A percentile compares a stretch with the other conserved stretches of the same genome.
phyloP scores from a whole-genome alignment of 106 monocot species.

The Acanthochlamys bracteata region DNA sequence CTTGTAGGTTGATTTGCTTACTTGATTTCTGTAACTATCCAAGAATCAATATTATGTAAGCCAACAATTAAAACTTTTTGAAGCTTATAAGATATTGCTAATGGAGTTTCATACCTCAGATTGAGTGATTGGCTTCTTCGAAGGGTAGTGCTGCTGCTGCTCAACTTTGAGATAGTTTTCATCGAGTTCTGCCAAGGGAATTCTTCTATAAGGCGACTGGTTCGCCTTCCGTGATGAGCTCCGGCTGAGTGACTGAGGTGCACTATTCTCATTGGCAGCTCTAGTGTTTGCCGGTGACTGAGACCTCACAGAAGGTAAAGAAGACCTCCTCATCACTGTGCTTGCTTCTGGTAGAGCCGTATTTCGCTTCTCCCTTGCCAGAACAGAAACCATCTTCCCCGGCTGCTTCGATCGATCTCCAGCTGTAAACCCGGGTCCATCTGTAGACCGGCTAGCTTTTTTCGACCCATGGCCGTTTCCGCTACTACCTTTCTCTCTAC shows the following conservation, averaged over 20 bases:
- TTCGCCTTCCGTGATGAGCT: conserved; percentile 82
- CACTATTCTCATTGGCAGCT: conserved; percentile 33
- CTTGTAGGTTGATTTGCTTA: no score
- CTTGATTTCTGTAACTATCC: no score
- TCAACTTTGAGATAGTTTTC: conserved; percentile 34
- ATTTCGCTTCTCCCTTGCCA: conserved; percentile 48
- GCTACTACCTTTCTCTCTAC: conserved; percentile 31
- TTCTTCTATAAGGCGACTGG: conserved; percentile 62
- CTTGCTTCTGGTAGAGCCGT: not conserved
- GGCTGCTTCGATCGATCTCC: conserved; percentile 35
- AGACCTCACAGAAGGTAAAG: conserved; percentile 24
- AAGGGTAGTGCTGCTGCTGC: not conserved
- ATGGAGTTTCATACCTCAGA: conserved; percentile 4
- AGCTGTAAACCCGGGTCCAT: conserved; percentile 1
- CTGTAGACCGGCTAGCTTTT: conserved; percentile 79
- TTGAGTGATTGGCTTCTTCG: conserved; percentile 2
- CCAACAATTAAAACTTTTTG: no score
- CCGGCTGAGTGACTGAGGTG: conserved; percentile 52
- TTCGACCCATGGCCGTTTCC: conserved; percentile 12
- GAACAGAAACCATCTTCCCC: conserved; percentile 81
- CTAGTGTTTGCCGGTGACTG: conserved; percentile 40
- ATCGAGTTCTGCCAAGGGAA: conserved; percentile 79
- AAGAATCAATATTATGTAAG: no score
- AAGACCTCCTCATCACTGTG: conserved; percentile 2
- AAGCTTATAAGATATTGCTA: no score